Evolutionary conservation across 805 yeast species (phyloP).

Genomic region (Ogataea nitratoaversa): DNA sequence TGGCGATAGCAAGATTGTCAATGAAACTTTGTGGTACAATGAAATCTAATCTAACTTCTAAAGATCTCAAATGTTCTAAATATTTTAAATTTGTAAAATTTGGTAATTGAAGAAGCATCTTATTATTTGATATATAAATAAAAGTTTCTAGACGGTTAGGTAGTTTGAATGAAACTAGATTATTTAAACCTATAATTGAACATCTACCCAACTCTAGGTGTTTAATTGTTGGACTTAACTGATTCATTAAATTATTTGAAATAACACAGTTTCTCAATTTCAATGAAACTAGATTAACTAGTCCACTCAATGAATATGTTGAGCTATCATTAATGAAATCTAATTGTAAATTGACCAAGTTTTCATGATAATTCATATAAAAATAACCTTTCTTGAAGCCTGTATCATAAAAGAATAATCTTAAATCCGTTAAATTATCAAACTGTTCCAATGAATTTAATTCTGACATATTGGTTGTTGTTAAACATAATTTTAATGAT

Average conservation of each 20-base stretch:
- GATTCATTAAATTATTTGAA: not conserved
- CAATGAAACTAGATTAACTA: not conserved
- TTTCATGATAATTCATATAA: not conserved
- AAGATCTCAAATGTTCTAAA: not conserved
- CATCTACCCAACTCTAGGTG: slow-evolving; percentile 2
- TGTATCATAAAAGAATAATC: slow-evolving; percentile 2
- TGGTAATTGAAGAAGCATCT: slow-evolving; percentile 1
- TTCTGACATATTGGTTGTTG: not conserved
- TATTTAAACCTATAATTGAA: not conserved
- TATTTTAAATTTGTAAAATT: not conserved
- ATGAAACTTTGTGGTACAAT: slow-evolving; percentile 1
- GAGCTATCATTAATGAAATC: slow-evolving; percentile 1
- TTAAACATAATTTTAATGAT: not conserved
- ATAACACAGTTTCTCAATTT: slow-evolving; percentile 4
- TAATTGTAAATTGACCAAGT: slow-evolving; percentile 1
- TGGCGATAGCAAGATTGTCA: not conserved
- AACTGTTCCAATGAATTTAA: slow-evolving; percentile 1
- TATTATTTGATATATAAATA: not conserved
- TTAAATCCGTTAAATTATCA: not conserved
- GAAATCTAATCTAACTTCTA: not conserved
- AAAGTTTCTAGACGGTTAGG: slow-evolving; percentile 1
- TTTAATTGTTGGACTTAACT: not conserved
- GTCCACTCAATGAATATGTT: not conserved
- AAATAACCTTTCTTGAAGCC: not conserved
- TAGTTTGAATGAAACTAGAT: not conserved